Percentiles rank a stretch among this genome's conserved stretches.
phyloP scores from a whole-genome alignment of 495 filamentous ascomycete species.

The Jackrogersella multiformis region DNA sequence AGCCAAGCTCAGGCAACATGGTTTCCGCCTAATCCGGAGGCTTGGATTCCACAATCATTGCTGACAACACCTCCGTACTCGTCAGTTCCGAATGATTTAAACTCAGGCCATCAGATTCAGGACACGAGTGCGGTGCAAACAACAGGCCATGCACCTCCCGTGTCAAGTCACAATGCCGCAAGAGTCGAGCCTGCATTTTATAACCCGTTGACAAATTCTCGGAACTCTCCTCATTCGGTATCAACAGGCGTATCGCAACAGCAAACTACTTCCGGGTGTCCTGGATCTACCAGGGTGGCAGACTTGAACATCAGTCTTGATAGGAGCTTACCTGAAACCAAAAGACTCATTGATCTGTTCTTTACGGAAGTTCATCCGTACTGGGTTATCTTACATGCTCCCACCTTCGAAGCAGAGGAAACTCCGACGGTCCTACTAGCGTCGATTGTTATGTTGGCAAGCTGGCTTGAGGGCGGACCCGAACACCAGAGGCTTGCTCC shows the following conservation, averaged over 20 bases:
- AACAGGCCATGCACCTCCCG: not conserved
- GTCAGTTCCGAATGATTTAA: not conserved
- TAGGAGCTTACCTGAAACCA: conserved; percentile 17
- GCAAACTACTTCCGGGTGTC: not conserved
- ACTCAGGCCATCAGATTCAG: conserved; percentile 10
- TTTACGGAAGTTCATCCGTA: conserved; percentile 45
- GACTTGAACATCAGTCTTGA: conserved; percentile 21
- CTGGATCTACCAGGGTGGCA: not conserved
- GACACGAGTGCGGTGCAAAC: not conserved
- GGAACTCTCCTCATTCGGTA: not conserved
- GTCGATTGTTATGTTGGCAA: conserved; percentile 46
- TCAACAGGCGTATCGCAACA: conserved; percentile 1
- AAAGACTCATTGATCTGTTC: conserved; percentile 41
- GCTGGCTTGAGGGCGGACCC: conserved; percentile 40
- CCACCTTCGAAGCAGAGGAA: conserved; percentile 40
- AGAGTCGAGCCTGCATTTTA: not conserved
- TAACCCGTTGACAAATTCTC: not conserved
- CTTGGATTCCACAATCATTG: conserved; percentile 17
- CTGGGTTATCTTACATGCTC: conserved; percentile 48
- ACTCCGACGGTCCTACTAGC: conserved; percentile 36
- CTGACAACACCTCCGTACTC: conserved; percentile 2
- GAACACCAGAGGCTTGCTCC: conserved; percentile 42
- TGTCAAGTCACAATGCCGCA: not conserved
- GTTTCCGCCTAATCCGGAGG: conserved; percentile 20
- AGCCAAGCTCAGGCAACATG: conserved; percentile 5